Base-by-base conservation (phyloP, 441 rosid species). In the Breynia disticha region DNA sequence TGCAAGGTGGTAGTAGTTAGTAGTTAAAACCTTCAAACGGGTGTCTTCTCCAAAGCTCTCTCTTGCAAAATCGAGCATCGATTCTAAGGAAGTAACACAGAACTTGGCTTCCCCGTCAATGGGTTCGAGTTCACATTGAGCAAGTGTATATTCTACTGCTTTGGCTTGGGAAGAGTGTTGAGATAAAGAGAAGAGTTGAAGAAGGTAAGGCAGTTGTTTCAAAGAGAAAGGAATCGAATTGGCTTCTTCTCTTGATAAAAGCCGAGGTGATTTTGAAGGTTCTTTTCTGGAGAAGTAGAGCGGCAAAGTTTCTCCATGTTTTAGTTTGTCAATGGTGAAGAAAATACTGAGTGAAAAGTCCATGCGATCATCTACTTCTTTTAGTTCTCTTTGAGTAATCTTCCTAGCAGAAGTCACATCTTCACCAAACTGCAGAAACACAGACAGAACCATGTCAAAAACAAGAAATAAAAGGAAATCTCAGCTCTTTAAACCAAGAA, bases 191-290 rank as follows among this genome's bases (percentile, higher is more conserved):
- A 78, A 69, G 57, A 42, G 54, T 12, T 59, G 32, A 20, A 76
- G 77, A 41, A 81, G 76, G 18, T 59, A 12, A 2, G 67, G 67
- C n/a, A 78, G 72, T 37, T 66, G 14, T 7, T 59, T 20, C 0
- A 19, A 65, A 12, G 80, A 67, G 61, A 81, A 81, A 5, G 79
- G 79, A n/a, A 80, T 75, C 2, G 71, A 64, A 39, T 72, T 46
- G 5, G 80, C 75, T 66, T 76, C 71, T 45, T 69, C 67, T 55
- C 54, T 65, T 1, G 76, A 39, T 1, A 72, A 62, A 9, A 68
- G 55, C 9, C 43, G 63, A 12, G 83, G 74, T 22, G 65, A 50
- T 14, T 7, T 32, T 28, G 64, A 70, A n/a, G 67, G 49, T 38
- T 66, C 56, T 50, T 50, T 47, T 16, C 43, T 51, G 11, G 70